Conservation (phyloP, 768 basidiomycete species). For the Hebeloma cylindrosporum region DNA sequence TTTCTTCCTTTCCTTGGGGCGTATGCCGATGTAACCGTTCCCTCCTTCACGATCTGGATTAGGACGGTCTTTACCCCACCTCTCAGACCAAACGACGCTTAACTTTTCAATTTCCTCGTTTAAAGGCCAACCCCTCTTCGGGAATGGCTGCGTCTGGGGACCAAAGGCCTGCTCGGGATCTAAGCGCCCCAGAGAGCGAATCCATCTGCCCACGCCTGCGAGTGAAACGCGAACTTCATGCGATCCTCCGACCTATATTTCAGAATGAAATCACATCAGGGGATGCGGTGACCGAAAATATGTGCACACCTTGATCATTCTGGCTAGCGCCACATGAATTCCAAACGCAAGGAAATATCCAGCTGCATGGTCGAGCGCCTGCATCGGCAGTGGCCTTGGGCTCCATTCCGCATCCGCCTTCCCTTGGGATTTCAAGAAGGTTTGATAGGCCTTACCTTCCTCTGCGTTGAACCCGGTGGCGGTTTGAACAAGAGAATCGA, state of each 20-base stretch:
- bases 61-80: constrained; percentile 13
- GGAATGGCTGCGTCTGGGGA: constrained; percentile 35
- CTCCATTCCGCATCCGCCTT: constrained; percentile 4
- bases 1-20: constrained; percentile 14
- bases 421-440: constrained; percentile 20
- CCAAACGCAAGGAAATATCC: constrained; percentile 62
- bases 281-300: background rate
- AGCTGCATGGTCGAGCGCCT: constrained; percentile 59
- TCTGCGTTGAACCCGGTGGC: constrained; percentile 60
- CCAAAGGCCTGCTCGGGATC: constrained; percentile 42
- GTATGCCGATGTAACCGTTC: too few relatives aligned
- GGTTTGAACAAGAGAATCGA: constrained; percentile 65
- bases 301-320: constrained; percentile 36
- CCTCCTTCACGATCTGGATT: background rate
- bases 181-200: constrained; percentile 52
- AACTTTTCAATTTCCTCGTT: constrained; percentile 39
- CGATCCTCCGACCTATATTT: constrained; percentile 54
- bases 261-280: background rate
- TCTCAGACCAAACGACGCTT: constrained; percentile 27
- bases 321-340: constrained; percentile 53
- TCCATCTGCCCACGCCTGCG: constrained; percentile 54
- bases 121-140: constrained; percentile 31
- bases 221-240: constrained; percentile 63
- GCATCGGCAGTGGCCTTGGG: constrained; percentile 49
- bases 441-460: constrained; percentile 49